Evolutionary conservation across 495 filamentous ascomycete species (phyloP).

Genomic region (Talaromyces proteolyticus): DNA sequence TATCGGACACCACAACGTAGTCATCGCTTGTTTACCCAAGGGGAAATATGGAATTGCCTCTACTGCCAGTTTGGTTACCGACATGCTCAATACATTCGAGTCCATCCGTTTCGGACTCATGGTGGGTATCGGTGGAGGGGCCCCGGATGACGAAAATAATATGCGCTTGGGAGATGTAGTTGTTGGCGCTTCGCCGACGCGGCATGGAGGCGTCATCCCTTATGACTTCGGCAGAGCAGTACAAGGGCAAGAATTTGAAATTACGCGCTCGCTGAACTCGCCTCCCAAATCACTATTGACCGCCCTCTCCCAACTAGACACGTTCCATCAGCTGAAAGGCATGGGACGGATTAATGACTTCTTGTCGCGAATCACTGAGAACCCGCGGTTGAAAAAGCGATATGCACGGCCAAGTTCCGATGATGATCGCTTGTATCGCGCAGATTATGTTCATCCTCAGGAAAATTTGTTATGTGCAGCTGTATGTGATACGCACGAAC

Average conservation of each 20-base stretch:
- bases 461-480: not conserved
- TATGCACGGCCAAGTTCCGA: not conserved
- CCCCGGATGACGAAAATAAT: slow-evolving; percentile 10
- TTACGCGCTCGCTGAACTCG: slow-evolving; percentile 20
- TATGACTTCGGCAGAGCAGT: slow-evolving; percentile 18
- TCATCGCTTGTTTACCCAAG: slow-evolving; percentile 32
- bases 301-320: slow-evolving; percentile 12
- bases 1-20: slow-evolving; percentile 35
- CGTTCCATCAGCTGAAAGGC: slow-evolving; percentile 4
- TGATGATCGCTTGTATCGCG: not conserved
- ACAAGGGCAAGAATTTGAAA: slow-evolving; percentile 11
- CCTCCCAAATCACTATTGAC: slow-evolving; percentile 17
- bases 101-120: slow-evolving; percentile 38
- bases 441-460: not conserved
- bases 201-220: slow-evolving; percentile 14
- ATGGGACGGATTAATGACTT: not conserved
- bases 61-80: slow-evolving; percentile 26
- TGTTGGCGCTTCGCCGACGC: slow-evolving; percentile 11
- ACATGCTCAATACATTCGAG: slow-evolving; percentile 30
- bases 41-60: slow-evolving; percentile 28
- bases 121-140: slow-evolving; percentile 43
- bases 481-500: not conserved
- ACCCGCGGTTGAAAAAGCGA: not conserved
- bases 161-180: slow-evolving; percentile 18
- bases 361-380: not conserved